Conservation (phyloP, 768 basidiomycete species). For the Hericium alpestre region DNA sequence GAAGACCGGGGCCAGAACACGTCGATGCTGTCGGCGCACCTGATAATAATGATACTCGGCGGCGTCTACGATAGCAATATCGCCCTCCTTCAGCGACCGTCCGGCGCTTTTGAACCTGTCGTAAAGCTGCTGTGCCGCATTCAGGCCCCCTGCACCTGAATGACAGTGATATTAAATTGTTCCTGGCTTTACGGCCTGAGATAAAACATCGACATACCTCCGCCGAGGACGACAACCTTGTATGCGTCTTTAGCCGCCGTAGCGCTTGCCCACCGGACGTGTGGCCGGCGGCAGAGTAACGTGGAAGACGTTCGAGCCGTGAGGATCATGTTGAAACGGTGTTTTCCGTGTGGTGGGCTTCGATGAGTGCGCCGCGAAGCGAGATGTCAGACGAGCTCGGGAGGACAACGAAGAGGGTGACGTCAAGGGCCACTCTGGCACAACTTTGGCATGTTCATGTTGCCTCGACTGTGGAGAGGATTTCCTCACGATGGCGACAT, state of each 20-base stretch:
- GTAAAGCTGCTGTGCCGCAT: conserved; percentile 82
- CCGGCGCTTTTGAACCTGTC: conserved; percentile 65
- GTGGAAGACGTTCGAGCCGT: not conserved
- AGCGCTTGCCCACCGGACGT: conserved; percentile 16
- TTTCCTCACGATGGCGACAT: no score
- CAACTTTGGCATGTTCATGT: no score
- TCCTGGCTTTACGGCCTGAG: not conserved
- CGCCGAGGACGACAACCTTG: conserved; percentile 82
- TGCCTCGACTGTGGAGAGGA: no score
- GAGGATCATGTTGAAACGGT: not conserved
- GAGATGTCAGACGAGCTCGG: no score
- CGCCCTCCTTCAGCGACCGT: conserved; percentile 55
- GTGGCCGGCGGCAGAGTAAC: not conserved
- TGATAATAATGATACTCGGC: conserved; percentile 81
- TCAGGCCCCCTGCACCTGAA: conserved; percentile 73
- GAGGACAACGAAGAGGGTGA: no score
- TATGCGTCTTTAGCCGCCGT: conserved; percentile 41
- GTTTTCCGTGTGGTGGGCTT: not conserved
- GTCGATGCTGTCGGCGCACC: conserved; percentile 25
- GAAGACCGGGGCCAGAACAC: not conserved
- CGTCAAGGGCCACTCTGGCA: no score
- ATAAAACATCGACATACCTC: conserved; percentile 39
- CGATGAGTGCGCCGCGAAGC: no score
- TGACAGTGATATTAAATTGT: not conserved
- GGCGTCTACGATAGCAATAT: conserved; percentile 80